Evolutionary conservation across 2,329 filamentous ascomycete genomes (phyloP), one percentile per base, ranked within the genome.

Genomic region (Ambrosiella xylebori): DNA sequence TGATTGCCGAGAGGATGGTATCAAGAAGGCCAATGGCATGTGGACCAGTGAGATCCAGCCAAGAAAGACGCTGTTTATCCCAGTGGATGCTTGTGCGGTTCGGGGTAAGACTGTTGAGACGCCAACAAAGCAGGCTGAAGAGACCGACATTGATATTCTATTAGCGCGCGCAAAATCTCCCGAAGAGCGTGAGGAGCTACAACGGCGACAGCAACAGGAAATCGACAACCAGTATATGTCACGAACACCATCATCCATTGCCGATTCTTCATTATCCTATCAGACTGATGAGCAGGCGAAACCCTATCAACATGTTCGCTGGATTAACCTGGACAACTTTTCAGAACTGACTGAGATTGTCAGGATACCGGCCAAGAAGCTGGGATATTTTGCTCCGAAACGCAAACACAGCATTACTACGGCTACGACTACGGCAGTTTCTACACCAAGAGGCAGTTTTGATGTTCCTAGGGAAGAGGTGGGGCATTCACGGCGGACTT

Each of bases 11-110:
- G 82, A 89, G 58, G 85, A 90, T 53, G 78, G 85, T 1, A 83
- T 98, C 63, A 79, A 88, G 60, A 93, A 87, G 67, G 83, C 88
- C 44, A 98, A 98, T 68, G 82, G 93, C 9, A 82, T 98, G 65
- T 98, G 93, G 93, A 88, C 89, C 6, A 88, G 89, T 62, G 93
- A 97, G 67, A 85, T 97, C 40, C 91, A 96, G 68, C 81, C 83
- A 53, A 82, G 90, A 60, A 87, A 87, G 65, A 84, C 81, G 62
- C 77, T 98, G 13, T 77, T 90, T 7, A 73, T 98, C 56, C 93
- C 93, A 0, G 88, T 97, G 3, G 90, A 95, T 68, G 85, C 88
- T 45, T 97, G 91, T 68, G 83, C 85, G 47, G 76, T 90, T 47
- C 93, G 89, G 66, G 89, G 91, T 37, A 78, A 82, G 55, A 78